These are phyloP conservation scores for Austroboletus eburneus DNA, from an alignment of 768 basidiomycete genomes.

Conservation along the genomic window DNA sequence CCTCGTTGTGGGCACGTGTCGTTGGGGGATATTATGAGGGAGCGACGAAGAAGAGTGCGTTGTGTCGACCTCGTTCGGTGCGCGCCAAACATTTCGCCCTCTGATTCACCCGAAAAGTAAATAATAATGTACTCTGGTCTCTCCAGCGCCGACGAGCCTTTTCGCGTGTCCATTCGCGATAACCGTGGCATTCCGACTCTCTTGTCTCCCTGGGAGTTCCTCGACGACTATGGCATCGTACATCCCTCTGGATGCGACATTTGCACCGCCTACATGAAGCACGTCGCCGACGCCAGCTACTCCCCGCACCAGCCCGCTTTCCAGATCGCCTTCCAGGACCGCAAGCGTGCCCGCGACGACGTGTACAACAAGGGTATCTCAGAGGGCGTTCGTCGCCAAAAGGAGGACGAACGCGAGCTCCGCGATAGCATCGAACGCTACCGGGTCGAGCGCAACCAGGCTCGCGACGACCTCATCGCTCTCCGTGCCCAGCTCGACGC, in stretches of 20 bases:
- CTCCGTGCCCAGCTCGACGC: conserved; percentile 33
- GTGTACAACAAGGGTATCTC: conserved; percentile 36
- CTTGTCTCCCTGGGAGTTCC: conserved; percentile 37
- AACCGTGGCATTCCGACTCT: conserved; percentile 32
- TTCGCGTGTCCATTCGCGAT: conserved; percentile 25
- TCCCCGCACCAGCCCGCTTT: conserved; percentile 36
- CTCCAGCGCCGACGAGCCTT: conserved; percentile 31
- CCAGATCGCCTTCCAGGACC: conserved; percentile 38
- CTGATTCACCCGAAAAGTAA: conserved; percentile 2
- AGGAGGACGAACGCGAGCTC: conserved; percentile 34
- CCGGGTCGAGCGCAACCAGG: conserved; percentile 34
- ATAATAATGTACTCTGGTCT: conserved; percentile 31
- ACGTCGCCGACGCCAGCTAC: conserved; percentile 38
- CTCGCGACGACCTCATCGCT: conserved; percentile 29
- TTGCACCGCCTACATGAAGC: conserved; percentile 38
- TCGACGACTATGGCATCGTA: conserved; percentile 38
- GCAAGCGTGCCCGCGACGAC: conserved; percentile 37
- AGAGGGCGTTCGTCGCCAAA: conserved; percentile 40
- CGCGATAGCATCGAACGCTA: conserved; percentile 32
- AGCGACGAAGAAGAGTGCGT: no score
- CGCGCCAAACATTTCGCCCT: conserved; percentile 15
- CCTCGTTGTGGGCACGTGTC: conserved; percentile 30
- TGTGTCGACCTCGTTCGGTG: no score
- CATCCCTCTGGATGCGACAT: conserved; percentile 37
- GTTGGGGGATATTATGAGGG: conserved; percentile 28